Conservation (phyloP, 441 rosid species). For the Bocquillonia castaneifolia region DNA sequence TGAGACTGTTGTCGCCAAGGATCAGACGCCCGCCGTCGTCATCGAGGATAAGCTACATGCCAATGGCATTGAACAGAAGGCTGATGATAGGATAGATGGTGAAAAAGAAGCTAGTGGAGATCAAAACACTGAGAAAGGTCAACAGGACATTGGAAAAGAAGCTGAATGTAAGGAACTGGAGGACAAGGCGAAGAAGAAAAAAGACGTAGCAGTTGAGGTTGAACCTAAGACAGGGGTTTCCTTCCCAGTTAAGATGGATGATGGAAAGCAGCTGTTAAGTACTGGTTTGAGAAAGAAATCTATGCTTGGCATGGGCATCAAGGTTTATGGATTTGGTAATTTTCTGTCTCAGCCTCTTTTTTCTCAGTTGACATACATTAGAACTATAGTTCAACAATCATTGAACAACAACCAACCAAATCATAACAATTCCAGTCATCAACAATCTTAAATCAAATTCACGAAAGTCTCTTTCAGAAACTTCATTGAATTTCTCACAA, state of each 20-base stretch:
- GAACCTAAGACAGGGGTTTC: slow-evolving; percentile 46
- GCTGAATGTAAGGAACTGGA: neutral
- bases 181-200: slow-evolving; percentile 16
- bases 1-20: slow-evolving; percentile 23
- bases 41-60: slow-evolving; percentile 6
- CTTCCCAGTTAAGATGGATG: slow-evolving; percentile 42
- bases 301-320: slow-evolving; percentile 42
- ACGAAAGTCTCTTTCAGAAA: no score
- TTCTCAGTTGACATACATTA: neutral
- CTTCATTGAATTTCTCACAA: no score
- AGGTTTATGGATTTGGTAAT: slow-evolving; percentile 41
- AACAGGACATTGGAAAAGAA: slow-evolving; percentile 6
- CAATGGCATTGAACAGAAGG: neutral
- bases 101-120: slow-evolving; percentile 14
- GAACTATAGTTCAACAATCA: neutral
- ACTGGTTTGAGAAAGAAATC: slow-evolving; percentile 45
- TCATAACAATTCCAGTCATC: no score
- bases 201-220: slow-evolving; percentile 36
- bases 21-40: slow-evolving; percentile 10
- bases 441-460: no score
- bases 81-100: neutral
- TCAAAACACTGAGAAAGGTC: neutral
- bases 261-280: slow-evolving; percentile 39
- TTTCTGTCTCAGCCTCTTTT: neutral
- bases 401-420: neutral